phyloP scores from a whole-genome alignment of 2,329 filamentous ascomycete species.

The Purpureocillium lavendulum region DNA sequence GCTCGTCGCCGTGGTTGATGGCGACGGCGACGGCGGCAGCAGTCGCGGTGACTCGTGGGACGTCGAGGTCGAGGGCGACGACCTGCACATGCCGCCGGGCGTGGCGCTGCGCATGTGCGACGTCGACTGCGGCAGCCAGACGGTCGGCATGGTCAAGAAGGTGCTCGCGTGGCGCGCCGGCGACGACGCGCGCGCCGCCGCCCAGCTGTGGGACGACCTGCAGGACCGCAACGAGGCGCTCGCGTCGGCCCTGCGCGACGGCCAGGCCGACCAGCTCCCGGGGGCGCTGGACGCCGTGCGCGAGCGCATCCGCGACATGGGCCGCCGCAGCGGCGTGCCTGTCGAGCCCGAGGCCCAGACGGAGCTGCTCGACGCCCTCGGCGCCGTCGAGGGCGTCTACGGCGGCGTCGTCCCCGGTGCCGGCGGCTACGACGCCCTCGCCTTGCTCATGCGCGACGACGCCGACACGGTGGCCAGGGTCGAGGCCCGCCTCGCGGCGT shows the following conservation, averaged over 20 bases:
- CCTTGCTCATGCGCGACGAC: conserved; percentile 69
- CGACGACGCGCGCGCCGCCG: conserved; percentile 53
- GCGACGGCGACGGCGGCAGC: too few relatives aligned
- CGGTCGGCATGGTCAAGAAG: conserved; percentile 90
- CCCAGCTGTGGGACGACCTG: conserved; percentile 64
- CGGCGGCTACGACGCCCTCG: conserved; percentile 86
- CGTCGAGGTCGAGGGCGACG: conserved; percentile 62
- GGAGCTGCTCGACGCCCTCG: conserved; percentile 68
- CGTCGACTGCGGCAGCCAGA: conserved; percentile 88
- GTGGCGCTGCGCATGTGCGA: conserved; percentile 87
- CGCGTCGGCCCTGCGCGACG: conserved; percentile 51
- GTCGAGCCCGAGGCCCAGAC: conserved; percentile 88
- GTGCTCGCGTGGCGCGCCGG: conserved; percentile 71
- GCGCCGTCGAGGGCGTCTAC: conserved; percentile 66
- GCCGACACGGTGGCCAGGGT: conserved; percentile 53
- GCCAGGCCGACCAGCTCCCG: conserved; percentile 31
- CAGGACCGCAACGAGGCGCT: conserved; percentile 68
- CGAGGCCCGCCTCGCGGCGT: conserved; percentile 53
- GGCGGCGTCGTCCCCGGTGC: conserved; percentile 92
- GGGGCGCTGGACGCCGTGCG: conserved; percentile 42
- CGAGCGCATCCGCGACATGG: conserved; percentile 68
- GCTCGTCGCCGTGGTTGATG: conserved; percentile 59
- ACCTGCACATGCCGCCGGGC: conserved; percentile 62
- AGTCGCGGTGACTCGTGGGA: conserved; percentile 66
- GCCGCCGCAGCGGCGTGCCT: conserved; percentile 63